Percentiles rank a stretch among this genome's conserved stretches.
Evolutionary conservation across 495 filamentous ascomycete species (phyloP).

Genomic region (Podospora tetraspora): DNA sequence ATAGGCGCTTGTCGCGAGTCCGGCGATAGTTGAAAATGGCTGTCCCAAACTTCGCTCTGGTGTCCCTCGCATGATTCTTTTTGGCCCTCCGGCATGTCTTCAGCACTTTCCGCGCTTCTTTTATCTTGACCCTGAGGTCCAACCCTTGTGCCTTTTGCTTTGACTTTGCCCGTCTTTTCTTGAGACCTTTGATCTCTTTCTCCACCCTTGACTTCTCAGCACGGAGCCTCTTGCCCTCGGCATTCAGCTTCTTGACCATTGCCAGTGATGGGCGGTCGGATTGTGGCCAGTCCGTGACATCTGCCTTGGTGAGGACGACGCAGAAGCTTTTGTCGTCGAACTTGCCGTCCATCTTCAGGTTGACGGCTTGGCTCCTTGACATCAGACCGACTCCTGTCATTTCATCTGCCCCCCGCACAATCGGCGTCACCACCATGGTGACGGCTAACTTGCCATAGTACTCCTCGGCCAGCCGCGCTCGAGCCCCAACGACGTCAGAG

Average conservation of each 20-base stretch:
- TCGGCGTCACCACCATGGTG: slow-evolving; percentile 18
- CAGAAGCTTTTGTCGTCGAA: slow-evolving; percentile 20
- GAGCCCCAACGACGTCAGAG: slow-evolving; percentile 20
- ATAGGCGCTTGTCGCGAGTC: background rate
- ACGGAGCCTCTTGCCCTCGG: too few species aligned
- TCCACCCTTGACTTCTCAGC: too few species aligned
- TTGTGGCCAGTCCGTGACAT: slow-evolving; percentile 17
- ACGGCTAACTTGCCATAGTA: slow-evolving; percentile 19
- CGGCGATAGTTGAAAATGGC: background rate
- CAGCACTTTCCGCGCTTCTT: too few species aligned
- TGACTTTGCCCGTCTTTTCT: background rate
- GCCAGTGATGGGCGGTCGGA: background rate
- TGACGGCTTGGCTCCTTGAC: slow-evolving; percentile 22
- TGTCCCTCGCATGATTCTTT: too few species aligned
- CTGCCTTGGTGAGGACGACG: slow-evolving; percentile 24
- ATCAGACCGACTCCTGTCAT: slow-evolving; percentile 20
- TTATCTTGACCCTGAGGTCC: too few species aligned
- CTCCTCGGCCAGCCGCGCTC: slow-evolving; percentile 15
- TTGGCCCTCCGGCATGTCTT: too few species aligned
- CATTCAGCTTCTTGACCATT: too few species aligned
- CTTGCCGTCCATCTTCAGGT: slow-evolving; percentile 26
- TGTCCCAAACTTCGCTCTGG: too few species aligned
- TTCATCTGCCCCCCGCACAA: slow-evolving; percentile 23
- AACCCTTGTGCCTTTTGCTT: too few species aligned
- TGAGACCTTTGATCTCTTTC: background rate